phyloP scores from a whole-genome alignment of 305 asterid species.

The Fraxinus baroniana region DNA sequence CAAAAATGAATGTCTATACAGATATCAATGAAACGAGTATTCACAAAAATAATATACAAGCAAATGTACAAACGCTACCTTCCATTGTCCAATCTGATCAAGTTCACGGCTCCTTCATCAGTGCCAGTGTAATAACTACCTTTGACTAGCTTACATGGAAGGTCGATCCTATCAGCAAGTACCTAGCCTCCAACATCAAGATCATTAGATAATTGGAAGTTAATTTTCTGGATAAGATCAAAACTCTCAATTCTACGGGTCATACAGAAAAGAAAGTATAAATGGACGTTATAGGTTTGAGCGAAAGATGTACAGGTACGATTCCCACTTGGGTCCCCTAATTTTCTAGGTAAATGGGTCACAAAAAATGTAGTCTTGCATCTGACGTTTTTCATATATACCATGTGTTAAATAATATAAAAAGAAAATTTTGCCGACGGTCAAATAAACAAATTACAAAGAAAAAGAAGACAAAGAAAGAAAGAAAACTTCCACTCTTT shows the following conservation, averaged over 20 bases:
- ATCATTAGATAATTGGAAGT: slow-evolving; percentile 21
- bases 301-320: not conserved
- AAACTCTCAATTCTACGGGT: not conserved
- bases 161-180: slow-evolving; percentile 86
- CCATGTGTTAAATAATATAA: not conserved
- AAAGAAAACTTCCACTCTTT: not conserved
- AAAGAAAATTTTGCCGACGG: not conserved
- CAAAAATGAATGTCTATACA: slow-evolving; percentile 1
- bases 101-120: slow-evolving; percentile 95
- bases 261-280: not conserved
- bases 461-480: not conserved
- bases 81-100: slow-evolving; percentile 84
- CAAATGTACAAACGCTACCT: slow-evolving; percentile 45
- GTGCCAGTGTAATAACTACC: slow-evolving; percentile 97
- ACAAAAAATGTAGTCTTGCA: not conserved
- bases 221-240: slow-evolving; percentile 4
- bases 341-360: not conserved
- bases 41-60: slow-evolving; percentile 8
- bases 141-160: slow-evolving; percentile 90
- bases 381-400: not conserved
- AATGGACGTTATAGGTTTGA: not conserved
- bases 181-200: slow-evolving; percentile 58
- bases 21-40: not conserved
- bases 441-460: not conserved
- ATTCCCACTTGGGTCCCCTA: not conserved